Evolutionary conservation across 306 rosid genomes (phyloP), one percentile per base, ranked within the genome.

Genomic region (Cucumis melo): DNA sequence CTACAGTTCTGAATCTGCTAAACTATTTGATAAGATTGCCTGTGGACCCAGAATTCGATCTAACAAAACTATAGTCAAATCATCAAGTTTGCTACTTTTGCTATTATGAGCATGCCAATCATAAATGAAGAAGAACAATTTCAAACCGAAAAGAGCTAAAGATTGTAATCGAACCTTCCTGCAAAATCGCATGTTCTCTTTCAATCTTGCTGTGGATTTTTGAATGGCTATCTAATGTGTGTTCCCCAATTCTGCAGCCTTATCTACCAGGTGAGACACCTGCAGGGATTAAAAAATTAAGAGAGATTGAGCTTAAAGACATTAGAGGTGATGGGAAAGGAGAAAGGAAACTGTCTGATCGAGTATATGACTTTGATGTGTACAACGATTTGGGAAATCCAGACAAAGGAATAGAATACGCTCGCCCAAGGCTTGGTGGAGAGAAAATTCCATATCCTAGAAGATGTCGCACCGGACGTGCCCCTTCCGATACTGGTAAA

Each of bases 381-480:
- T 94, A 94, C 85, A 94, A 94, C 74, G 99, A 94, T 81, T 75
- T 94, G 79, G 99, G 99, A 64, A 92, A 90, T 73, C 99, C 99
- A 34, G 99, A 92, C 62, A 89, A 64, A 80, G 92, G 91, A 44
- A 17, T 68, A 82, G 95, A 92, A 6, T 67, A 86, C 62, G 80
- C 85, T 8, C 88, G 99, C 41, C 99, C 95, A 41, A 75, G 42
- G 0, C 91, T 94, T 56, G 99, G 98, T 5, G 98, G 88, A 7
- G 50, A 80, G 39, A 80, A 61, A 44, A 70, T 88, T 67, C 97
- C 97, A 5, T 94, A 86, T 81, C 96, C 99, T 10, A 88, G 97
- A 87, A 82, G 99, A 73, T 92, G 97, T 81, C 99, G 99, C 29
- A 94, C 99, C 6, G 99, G 99, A 20, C 95, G 99, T 17, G 76